Conservation (phyloP, 352 stramenopile species). For the Pythium vanterpoolii region DNA sequence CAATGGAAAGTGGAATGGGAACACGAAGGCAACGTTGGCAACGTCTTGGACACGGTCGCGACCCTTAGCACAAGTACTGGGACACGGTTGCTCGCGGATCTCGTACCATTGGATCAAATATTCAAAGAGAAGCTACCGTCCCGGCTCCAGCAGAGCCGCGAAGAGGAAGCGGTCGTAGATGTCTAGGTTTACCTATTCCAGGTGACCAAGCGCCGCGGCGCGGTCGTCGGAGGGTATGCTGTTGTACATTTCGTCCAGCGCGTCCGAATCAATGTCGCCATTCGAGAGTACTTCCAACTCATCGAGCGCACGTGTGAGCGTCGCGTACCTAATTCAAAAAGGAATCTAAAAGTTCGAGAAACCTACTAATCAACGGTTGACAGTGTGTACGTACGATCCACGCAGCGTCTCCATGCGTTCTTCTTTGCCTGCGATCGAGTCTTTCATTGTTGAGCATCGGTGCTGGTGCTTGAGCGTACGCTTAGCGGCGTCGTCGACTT, state of each 20-base stretch:
- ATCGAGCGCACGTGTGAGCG: slow-evolving; percentile 35
- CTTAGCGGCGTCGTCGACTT: slow-evolving; percentile 21
- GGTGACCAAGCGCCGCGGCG: background rate
- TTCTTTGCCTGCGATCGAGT: slow-evolving; percentile 21
- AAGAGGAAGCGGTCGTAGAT: slow-evolving; percentile 72
- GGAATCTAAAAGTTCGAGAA: background rate
- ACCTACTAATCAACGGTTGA: background rate
- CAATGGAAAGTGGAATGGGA: slow-evolving; percentile 31
- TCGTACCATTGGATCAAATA: slow-evolving; percentile 55
- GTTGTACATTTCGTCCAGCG: slow-evolving; percentile 45
- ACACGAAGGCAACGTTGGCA: slow-evolving; percentile 28
- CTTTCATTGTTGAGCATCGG: slow-evolving; percentile 27
- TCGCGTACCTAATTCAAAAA: slow-evolving; percentile 30
- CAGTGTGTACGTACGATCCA: slow-evolving; percentile 12
- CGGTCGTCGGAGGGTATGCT: slow-evolving; percentile 42
- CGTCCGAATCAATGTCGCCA: slow-evolving; percentile 29
- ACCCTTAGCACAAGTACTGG: slow-evolving; percentile 25
- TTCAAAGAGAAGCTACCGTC: slow-evolving; percentile 78
- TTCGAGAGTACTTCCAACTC: slow-evolving; percentile 42
- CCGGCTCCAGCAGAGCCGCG: slow-evolving; percentile 53
- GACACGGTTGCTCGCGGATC: slow-evolving; percentile 18
- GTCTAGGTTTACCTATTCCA: slow-evolving; percentile 30
- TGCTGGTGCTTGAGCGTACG: slow-evolving; percentile 39
- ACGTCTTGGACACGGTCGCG: slow-evolving; percentile 26
- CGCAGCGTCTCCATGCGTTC: slow-evolving; percentile 19